phyloP scores from a whole-genome alignment of 805 yeast species.

The Candida silvatica region DNA sequence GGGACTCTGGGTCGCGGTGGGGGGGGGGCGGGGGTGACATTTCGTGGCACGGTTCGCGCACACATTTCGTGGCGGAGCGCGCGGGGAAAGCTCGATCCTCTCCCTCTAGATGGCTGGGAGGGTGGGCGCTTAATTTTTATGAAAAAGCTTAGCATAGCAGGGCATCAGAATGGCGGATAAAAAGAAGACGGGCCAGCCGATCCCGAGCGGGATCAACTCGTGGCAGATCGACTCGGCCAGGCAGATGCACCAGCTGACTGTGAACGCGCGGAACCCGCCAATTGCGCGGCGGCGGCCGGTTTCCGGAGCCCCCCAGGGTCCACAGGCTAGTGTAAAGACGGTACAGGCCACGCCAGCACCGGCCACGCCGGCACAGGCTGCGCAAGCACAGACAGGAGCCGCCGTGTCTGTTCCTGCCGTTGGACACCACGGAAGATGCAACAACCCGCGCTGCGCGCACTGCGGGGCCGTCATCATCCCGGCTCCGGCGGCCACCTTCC shows the following conservation, averaged over 20 bases:
- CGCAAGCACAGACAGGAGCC: background rate
- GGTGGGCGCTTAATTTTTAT: no score
- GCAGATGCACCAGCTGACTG: constrained; percentile 46
- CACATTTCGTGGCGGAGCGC: no score
- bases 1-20: no score
- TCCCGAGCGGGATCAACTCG: constrained; percentile 36
- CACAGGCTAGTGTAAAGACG: background rate
- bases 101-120: no score
- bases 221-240: constrained; percentile 54
- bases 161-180: background rate
- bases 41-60: no score
- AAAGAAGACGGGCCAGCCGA: constrained; percentile 3
- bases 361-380: background rate
- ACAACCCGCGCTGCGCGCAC: constrained; percentile 36
- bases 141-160: no score
- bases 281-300: background rate
- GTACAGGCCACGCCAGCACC: background rate
- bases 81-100: no score
- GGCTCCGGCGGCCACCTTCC: constrained; percentile 58
- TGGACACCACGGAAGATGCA: constrained; percentile 11
- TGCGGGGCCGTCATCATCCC: constrained; percentile 78
- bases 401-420: constrained; percentile 12
- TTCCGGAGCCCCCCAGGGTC: background rate
- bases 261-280: constrained; percentile 30
- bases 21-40: no score